Base-by-base conservation (phyloP, 441 rosid genomes). In the Adansonia grandidieri region DNA sequence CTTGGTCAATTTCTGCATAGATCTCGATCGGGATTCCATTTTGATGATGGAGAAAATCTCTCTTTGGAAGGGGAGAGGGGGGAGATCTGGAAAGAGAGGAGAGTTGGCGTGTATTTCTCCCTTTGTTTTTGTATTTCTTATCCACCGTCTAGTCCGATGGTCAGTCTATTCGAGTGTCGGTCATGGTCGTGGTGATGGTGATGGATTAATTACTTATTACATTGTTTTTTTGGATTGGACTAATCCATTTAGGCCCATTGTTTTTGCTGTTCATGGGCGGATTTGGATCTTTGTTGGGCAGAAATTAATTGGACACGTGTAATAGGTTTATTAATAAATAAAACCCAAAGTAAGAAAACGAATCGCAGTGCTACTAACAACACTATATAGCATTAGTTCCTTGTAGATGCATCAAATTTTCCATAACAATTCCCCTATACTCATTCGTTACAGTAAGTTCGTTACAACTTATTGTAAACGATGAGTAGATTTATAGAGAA, bases 21-120 rank as follows among this genome's bases (percentile, higher is more conserved):
- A 76, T 67, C 84, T 74, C 62, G 81, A 79, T 72, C 77, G 83
- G 74, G 84, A 82, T 77, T 74, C 91, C 93, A 90, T 88, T 69
- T 73, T 47, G 71, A 75, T 1, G 50, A 50, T 57, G 77, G 19
- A 42, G 51, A 54, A 42, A 62, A 57, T 47, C 82, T 78, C 73
- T 63, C 66, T 20, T 20, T 3, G 32, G 76, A 22, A 32, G 47
- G 67, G 15, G 67, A 19, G 79, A 20, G 9, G 4, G 17, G 9
- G 68, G 10, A 63, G 84, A 82, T 70, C 84, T 82, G 76, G 56
- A 13, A 54, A 50, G 9, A 15, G 7, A 3, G 7, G 37, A 9
- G 56, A 15, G 6, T 37, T 37, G 42, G 51, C 0, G 4, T 14
- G 19, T 20, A 79, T 84, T 74, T 15, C 47, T 24, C 7, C 0